These are phyloP conservation scores for Talaromyces borbonicus DNA, from an alignment of 495 filamentous ascomycete species.

Conservation along the genomic window DNA sequence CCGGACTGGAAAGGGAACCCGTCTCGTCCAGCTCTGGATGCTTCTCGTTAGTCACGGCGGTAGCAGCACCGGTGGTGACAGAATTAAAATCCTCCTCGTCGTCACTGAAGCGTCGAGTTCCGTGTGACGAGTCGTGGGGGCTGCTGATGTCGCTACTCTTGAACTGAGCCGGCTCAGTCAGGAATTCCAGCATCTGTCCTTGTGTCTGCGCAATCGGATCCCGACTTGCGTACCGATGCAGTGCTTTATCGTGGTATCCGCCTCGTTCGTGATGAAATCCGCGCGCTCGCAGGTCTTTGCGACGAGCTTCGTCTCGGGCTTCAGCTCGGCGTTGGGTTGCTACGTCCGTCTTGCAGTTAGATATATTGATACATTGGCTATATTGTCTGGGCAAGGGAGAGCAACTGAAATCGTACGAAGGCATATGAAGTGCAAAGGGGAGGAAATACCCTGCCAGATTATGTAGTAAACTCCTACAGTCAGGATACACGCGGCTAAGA, in stretches of 20 bases:
- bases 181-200: constrained; percentile 5
- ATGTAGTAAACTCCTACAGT: constrained; percentile 28
- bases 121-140: not conserved
- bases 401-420: no score
- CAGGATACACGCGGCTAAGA: constrained; percentile 26
- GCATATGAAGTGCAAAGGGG: not conserved
- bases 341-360: constrained; percentile 6
- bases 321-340: constrained; percentile 16
- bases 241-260: constrained; percentile 9
- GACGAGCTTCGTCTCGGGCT: constrained; percentile 23
- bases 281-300: constrained; percentile 22
- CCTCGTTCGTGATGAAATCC: constrained; percentile 11
- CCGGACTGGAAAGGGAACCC: not conserved
- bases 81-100: not conserved
- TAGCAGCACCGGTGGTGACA: not conserved
- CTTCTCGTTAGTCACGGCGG: constrained; percentile 1
- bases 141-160: not conserved
- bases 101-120: no score
- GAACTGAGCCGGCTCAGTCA: constrained; percentile 6
- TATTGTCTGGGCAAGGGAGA: no score
- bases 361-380: no score
- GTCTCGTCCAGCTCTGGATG: not conserved
- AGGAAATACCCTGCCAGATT: constrained; percentile 26
- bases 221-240: constrained; percentile 5
- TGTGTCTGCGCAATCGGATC: constrained; percentile 6